Percentiles rank a stretch among this genome's conserved stretches.
Conservation (phyloP, 345 rosid genomes). For the Crucihimalaya himalaica region DNA sequence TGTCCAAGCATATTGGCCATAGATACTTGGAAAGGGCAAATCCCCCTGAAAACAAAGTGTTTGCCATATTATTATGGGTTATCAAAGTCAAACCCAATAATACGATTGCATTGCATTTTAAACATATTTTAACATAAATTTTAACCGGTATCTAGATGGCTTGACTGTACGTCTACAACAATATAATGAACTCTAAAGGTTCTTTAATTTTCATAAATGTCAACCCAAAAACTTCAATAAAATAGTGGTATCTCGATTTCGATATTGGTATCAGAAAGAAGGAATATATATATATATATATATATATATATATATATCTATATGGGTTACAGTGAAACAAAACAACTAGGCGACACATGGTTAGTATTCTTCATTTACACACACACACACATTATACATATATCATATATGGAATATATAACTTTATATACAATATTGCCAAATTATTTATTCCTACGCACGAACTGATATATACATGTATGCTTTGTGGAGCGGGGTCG, state of each 20-base stretch:
- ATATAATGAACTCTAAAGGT: neutral
- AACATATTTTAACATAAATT: neutral
- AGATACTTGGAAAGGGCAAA: constrained; percentile 24
- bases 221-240: constrained; percentile 13
- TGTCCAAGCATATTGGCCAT: constrained; percentile 26
- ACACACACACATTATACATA: constrained; percentile 16
- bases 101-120: neutral
- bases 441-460: constrained; percentile 7
- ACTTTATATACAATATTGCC: constrained; percentile 4
- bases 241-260: neutral
- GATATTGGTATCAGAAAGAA: neutral
- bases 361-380: constrained; percentile 33
- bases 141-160: neutral
- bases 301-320: neutral
- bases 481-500: constrained; percentile 20
- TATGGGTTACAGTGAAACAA: constrained; percentile 15
- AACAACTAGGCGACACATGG: constrained; percentile 31
- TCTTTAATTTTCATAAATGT: constrained; percentile 25
- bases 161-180: neutral
- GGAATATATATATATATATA: neutral
- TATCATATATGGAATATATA: constrained; percentile 10
- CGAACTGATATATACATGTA: neutral
- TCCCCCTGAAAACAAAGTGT: neutral
- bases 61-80: too few relatives aligned
- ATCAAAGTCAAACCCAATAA: too few relatives aligned